Base-by-base conservation (phyloP, 176 grass and related monocot species). In the Zoysia japonica region DNA sequence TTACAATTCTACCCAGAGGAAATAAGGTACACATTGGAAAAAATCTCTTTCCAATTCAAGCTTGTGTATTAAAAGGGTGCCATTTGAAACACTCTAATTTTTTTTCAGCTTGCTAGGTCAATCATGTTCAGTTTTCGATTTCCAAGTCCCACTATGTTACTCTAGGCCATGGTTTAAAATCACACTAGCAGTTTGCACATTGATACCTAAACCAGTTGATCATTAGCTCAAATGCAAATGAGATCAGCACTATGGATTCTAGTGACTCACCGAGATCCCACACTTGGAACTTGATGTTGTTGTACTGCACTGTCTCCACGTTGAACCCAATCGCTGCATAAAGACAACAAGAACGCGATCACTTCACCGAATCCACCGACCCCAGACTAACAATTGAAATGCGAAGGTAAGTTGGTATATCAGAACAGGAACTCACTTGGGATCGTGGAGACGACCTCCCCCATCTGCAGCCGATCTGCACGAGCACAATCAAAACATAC, bases 291-390 rank as follows among this genome's bases (percentile, higher is more conserved):
- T 97, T 97, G 74, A 94, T 92, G 85, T 94, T 97, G 48, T 97
- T 97, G 78, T 97, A 94, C 80, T 97, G 94, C 84, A 97, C 94
- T 19, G 91, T 97, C 87, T 97, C 94, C 80, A 97, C 91, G 67
- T 97, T 97, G 85, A 97, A 97, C 46, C 94, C 94, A 71, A 97
- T 97, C 38, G 94, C 94, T 97, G 84, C 78, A 85, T 57, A 47
- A 91, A 83, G 28, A 76, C 46, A 79, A 28, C 28, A 28, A 67
- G 49, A 75, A 72, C n/a, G 39, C 48, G 15, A 83, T 51, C 16
- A 43, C 76, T 57, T 57, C 7, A 57, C 9, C 75, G 70, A 41
- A 81, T 48, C 76, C 60, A 80, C 13, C 42, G 49, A 50, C 41
- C 11, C 19, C 56, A 80, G 35, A 11, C 46, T 52, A 71, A 54